Percentiles rank a stretch among this genome's conserved stretches.
phyloP scores from a whole-genome alignment of 1,284 basidiomycete species.

The Vanrija pseudolonga region DNA sequence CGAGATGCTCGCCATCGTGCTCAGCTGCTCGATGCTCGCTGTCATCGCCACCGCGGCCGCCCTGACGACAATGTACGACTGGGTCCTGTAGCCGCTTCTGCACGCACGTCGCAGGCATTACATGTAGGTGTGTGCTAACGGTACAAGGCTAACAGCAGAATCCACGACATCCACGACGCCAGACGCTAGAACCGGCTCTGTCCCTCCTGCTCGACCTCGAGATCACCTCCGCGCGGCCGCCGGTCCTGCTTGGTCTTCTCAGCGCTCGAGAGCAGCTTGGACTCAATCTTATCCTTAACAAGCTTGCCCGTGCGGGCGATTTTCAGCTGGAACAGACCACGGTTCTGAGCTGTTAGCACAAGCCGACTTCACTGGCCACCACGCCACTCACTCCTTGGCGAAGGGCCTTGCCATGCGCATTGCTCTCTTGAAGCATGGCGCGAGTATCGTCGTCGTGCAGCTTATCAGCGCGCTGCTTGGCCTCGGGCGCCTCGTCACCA shows the following conservation, averaged over 20 bases:
- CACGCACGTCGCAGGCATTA: background rate
- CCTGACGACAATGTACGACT: slow-evolving; percentile 42
- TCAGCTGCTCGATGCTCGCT: slow-evolving; percentile 24
- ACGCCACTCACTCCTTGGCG: slow-evolving; percentile 29
- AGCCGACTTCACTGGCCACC: no score
- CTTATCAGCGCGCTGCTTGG: slow-evolving; percentile 3
- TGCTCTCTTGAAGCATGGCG: slow-evolving; percentile 24
- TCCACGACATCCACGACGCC: background rate
- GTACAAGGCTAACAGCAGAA: background rate
- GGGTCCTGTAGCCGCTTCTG: slow-evolving; percentile 29
- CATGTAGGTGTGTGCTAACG: no score
- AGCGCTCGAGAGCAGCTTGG: slow-evolving; percentile 28
- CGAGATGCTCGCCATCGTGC: slow-evolving; percentile 29
- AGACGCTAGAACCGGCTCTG: slow-evolving; percentile 28
- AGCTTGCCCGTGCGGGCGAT: slow-evolving; percentile 44
- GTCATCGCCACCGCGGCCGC: slow-evolving; percentile 33
- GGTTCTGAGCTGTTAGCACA: slow-evolving; percentile 12
- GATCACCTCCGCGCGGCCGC: slow-evolving; percentile 33
- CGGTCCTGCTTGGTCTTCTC: slow-evolving; percentile 15
- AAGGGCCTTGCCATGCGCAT: slow-evolving; percentile 39
- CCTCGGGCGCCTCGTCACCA: background rate
- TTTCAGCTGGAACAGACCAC: slow-evolving; percentile 48
- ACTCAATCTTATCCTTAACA: slow-evolving; percentile 45
- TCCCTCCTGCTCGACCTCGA: slow-evolving; percentile 45
- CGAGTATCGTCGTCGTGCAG: slow-evolving; percentile 20